Evolutionary conservation across 140 eudicot species (phyloP).

Genomic region (Stevia rebaudiana): DNA sequence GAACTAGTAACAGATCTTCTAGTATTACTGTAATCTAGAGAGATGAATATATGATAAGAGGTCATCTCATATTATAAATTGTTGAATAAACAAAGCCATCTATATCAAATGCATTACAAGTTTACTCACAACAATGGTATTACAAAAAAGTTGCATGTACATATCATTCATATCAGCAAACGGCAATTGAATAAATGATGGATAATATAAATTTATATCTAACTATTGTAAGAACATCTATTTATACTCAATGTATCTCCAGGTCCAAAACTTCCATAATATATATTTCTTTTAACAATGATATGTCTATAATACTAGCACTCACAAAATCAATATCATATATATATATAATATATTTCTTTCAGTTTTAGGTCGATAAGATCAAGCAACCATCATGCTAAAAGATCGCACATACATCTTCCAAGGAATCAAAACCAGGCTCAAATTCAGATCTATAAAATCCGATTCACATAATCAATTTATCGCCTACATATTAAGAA

Average conservation of each 20-base stretch:
- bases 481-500: constrained; percentile 4
- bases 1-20: neutral
- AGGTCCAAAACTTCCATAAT: neutral
- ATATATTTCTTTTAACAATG: neutral
- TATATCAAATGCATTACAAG: constrained; percentile 1
- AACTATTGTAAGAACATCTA: neutral
- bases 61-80: neutral
- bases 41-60: too few relatives aligned
- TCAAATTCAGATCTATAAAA: neutral
- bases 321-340: neutral
- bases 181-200: neutral
- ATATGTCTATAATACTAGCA: neutral
- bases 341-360: too few relatives aligned
- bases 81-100: neutral
- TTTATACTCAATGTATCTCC: neutral
- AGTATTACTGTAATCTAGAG: too few relatives aligned
- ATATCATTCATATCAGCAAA: too few relatives aligned
- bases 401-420: neutral
- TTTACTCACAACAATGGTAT: neutral
- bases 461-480: neutral
- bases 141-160: neutral
- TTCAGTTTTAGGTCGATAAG: neutral
- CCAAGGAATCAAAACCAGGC: neutral
- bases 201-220: neutral
- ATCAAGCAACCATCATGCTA: neutral